Evolutionary conservation across 23 red algal genomes (phyloP).

Genomic region (Gracilaria gracilis): DNA sequence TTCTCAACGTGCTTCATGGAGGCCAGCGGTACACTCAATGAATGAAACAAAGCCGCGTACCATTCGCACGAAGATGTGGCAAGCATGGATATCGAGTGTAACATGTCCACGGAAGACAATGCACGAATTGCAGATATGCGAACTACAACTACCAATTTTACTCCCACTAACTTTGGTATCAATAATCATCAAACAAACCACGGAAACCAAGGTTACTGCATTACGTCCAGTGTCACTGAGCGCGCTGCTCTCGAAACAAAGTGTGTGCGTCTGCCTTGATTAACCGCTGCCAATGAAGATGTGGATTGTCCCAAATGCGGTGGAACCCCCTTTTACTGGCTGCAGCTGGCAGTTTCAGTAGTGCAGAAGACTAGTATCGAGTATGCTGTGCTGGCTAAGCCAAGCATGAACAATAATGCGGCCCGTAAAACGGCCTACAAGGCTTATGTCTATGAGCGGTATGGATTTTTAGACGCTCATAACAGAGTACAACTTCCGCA

Average conservation of each 20-base stretch:
- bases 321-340: background rate
- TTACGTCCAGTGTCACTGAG: no score
- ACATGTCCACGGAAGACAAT: no score
- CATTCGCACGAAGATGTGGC: no score
- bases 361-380: background rate
- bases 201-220: no score
- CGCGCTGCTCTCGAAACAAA: background rate
- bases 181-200: no score
- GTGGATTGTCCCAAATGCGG: background rate
- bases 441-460: background rate
- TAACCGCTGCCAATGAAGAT: background rate
- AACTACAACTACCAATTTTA: no score
- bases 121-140: no score
- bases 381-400: background rate
- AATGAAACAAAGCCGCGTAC: no score
- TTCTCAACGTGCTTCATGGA: no score
- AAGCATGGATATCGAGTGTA: no score
- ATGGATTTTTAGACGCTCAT: background rate
- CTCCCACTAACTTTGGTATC: no score
- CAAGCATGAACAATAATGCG: background rate
- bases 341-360: background rate
- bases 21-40: no score
- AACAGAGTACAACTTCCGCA: background rate
- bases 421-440: background rate
- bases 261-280: background rate